Evolutionary conservation across 2,329 filamentous ascomycete species (phyloP).

Genomic region (Nemania serpens): DNA sequence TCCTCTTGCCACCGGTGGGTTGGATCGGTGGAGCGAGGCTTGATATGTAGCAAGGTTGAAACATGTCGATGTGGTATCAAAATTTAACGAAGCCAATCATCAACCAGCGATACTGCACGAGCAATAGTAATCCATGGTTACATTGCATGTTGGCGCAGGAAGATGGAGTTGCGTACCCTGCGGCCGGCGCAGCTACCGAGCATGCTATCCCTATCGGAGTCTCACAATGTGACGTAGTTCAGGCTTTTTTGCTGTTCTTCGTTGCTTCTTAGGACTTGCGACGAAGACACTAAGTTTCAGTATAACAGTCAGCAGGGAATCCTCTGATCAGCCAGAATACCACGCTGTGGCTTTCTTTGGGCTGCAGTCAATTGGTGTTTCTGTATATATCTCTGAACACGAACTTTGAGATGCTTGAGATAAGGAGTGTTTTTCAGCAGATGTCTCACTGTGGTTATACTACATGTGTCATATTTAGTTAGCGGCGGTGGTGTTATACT

Average conservation of each 20-base stretch:
- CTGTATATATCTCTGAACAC: too few species aligned
- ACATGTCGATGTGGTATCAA: neutral
- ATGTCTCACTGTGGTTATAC: too few species aligned
- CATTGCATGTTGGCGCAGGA: neutral
- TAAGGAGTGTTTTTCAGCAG: too few species aligned
- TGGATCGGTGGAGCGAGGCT: neutral
- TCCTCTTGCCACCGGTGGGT: neutral
- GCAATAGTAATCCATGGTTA: neutral
- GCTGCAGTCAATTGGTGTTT: neutral
- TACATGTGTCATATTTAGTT: too few species aligned
- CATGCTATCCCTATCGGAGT: neutral
- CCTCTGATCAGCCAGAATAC: neutral
- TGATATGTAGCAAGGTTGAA: neutral
- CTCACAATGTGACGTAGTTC: neutral
- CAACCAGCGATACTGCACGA: neutral
- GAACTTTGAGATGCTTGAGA: too few species aligned
- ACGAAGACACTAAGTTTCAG: neutral
- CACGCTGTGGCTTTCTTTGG: neutral
- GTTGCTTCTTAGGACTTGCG: neutral
- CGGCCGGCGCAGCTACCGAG: too few species aligned
- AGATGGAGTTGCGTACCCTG: neutral
- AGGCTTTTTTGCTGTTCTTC: neutral
- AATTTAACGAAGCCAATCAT: neutral
- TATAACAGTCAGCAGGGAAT: neutral
- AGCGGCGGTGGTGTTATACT: too few species aligned